These are phyloP conservation scores for Drechslerella stenobrocha DNA, from an alignment of 2,329 filamentous ascomycete species.

Conservation along the genomic window DNA sequence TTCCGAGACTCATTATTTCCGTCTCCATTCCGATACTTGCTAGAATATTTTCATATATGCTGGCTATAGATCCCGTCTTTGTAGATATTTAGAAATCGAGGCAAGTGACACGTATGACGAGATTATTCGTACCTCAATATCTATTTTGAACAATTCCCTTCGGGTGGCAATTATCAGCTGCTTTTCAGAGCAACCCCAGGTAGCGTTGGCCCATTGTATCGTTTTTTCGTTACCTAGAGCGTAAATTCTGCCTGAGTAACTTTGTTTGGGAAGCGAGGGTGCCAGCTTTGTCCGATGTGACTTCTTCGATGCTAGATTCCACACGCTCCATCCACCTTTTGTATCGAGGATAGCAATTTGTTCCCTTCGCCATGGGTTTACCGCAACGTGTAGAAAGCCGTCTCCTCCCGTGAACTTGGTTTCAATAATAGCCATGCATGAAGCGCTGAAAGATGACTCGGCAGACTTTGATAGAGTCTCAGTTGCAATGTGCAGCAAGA, in stretches of 20 bases:
- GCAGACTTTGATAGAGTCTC: background rate
- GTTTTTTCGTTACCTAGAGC: background rate
- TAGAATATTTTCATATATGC: conserved; percentile 14
- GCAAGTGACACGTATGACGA: too few species aligned
- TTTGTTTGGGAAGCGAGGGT: background rate
- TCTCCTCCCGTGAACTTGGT: conserved; percentile 10
- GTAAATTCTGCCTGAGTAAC: conserved; percentile 8
- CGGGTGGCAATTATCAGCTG: conserved; percentile 28
- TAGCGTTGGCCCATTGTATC: conserved; percentile 26
- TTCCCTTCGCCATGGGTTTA: conserved; percentile 33
- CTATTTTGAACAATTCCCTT: conserved; percentile 23
- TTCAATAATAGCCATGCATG: conserved; percentile 16
- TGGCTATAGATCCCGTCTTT: conserved; percentile 12
- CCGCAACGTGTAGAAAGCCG: conserved; percentile 18
- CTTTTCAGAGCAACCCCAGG: conserved; percentile 23
- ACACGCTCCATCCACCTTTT: conserved; percentile 26
- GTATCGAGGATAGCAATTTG: conserved; percentile 25
- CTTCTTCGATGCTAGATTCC: conserved; percentile 18
- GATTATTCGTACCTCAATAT: conserved; percentile 23
- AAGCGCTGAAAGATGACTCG: conserved; percentile 9
- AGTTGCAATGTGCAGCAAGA: conserved; percentile 19
- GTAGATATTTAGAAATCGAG: background rate
- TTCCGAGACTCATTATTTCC: conserved; percentile 14
- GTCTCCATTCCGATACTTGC: conserved; percentile 5
- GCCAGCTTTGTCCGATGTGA: conserved; percentile 13